Evolutionary conservation across 2,329 filamentous ascomycete genomes (phyloP), one percentile per base, ranked within the genome.

Genomic region (Fusarium acutatum): DNA sequence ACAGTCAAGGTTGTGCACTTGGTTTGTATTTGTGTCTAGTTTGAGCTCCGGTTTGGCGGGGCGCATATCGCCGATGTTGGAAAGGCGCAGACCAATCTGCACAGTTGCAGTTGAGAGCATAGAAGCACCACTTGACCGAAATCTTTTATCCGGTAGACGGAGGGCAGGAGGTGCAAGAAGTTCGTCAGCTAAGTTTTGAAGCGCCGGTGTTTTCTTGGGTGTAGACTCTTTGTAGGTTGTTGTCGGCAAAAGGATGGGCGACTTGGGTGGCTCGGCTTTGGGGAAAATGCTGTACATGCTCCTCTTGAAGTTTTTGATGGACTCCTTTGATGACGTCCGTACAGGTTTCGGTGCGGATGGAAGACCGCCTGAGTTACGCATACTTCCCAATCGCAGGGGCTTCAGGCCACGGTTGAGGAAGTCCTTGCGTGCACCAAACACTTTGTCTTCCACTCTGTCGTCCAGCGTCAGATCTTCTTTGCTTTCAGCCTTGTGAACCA

Each of bases 1-100:
- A 58, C 78, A 83, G 43, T 80, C 81, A 38, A 86, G 77, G 56
- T 80, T 79, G 64, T 86, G 81, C 8, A 84, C 81, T 58, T 83
- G 82, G 67, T 60, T 68, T 24, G 62, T 18, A 65, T 62, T 68
- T 24, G 62, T 20, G 35, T 78, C 72, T 54, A 73, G 68, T 28
- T 71, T 67, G 14, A 72, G 64, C 6, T 73, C 57, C 6, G 79
- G 69, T 15, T 74, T 75, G 24, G 75, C 47, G 13, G 74, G 82
- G 2, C 83, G 81, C 69, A 89, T 85, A 71, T 89, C 87, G 20
- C 86, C 82, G 37, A 88, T 85, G 60, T 86, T 89, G 32, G 91
- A 93, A 62, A 94, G 84, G 17, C 92, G 88, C 22, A 94, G 84
- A 4, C 91, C 92, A 58, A 94, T 93, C 77, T 93, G 91, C 17